Evolutionary conservation across 1,139 yeast genomes (phyloP).

Genomic region (Yamadazyma friedrichii): DNA sequence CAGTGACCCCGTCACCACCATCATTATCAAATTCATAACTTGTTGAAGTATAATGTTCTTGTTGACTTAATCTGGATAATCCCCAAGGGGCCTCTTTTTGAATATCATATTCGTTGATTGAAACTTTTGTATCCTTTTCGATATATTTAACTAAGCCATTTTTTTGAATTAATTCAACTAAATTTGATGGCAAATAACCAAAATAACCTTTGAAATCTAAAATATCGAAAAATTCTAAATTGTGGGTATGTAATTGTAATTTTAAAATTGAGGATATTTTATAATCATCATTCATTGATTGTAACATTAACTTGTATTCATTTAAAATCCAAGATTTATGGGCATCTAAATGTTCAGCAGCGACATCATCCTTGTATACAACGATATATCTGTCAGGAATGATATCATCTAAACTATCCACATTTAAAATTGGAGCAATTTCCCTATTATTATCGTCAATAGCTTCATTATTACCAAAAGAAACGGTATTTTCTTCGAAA

Average conservation of each 20-base stretch:
- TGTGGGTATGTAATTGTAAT: constrained; percentile 10
- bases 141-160: constrained; percentile 74
- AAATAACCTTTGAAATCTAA: constrained; percentile 64
- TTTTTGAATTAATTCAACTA: constrained; percentile 67
- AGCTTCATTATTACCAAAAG: not conserved
- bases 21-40: constrained; percentile 79
- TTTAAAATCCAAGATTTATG: constrained; percentile 64
- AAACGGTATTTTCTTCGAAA: not conserved
- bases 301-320: constrained; percentile 36
- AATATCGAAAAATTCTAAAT: constrained; percentile 49
- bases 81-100: constrained; percentile 97
- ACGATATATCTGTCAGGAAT: constrained; percentile 75
- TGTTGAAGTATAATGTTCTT: constrained; percentile 71
- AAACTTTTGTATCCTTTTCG: constrained; percentile 78
- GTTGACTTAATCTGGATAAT: constrained; percentile 89
- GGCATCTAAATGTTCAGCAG: constrained; percentile 49
- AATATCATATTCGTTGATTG: constrained; percentile 57
- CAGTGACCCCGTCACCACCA: constrained; percentile 91
- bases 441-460: constrained; percentile 10
- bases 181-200: constrained; percentile 72
- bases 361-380: constrained; percentile 65
- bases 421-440: constrained; percentile 42
- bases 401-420: constrained; percentile 42
- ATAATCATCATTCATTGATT: constrained; percentile 22
- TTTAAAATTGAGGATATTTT: constrained; percentile 14